A percentile compares a stretch with the other conserved stretches of the same genome.
Conservation (phyloP, 2,329 filamentous ascomycete species). For the Sporothrix inflata region DNA sequence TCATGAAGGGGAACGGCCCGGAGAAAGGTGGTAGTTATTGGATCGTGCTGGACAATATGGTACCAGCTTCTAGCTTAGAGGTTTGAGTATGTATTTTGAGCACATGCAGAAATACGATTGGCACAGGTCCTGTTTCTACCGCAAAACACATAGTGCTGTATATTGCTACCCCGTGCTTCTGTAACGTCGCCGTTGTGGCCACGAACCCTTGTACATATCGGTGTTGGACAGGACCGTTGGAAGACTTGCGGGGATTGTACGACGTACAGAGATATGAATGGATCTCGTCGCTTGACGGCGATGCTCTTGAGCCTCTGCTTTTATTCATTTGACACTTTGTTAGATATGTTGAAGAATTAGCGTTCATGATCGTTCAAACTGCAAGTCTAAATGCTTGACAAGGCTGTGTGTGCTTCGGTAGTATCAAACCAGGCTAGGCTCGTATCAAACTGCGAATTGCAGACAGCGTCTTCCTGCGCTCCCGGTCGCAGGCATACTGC, state of each 20-base stretch:
- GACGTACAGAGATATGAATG: neutral
- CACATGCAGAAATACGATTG: neutral
- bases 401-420: neutral
- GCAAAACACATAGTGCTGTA: constrained; percentile 18
- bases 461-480: neutral
- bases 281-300: neutral
- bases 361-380: too few relatives aligned
- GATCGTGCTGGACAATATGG: neutral
- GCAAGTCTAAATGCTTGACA: neutral
- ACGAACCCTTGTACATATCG: constrained; percentile 12
- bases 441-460: neutral
- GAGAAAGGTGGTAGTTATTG: neutral
- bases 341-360: neutral
- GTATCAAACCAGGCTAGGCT: neutral
- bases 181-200: constrained; percentile 19
- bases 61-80: neutral
- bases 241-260: neutral
- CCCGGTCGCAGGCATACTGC: neutral
- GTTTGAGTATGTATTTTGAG: neutral
- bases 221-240: constrained; percentile 3
- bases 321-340: too few relatives aligned
- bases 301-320: neutral
- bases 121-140: neutral
- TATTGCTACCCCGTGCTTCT: constrained; percentile 20
- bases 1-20: neutral